Evolutionary conservation across 1,284 basidiomycete species (phyloP), one percentile per base, ranked within the genome.

Genomic region (Tilletia caries): DNA sequence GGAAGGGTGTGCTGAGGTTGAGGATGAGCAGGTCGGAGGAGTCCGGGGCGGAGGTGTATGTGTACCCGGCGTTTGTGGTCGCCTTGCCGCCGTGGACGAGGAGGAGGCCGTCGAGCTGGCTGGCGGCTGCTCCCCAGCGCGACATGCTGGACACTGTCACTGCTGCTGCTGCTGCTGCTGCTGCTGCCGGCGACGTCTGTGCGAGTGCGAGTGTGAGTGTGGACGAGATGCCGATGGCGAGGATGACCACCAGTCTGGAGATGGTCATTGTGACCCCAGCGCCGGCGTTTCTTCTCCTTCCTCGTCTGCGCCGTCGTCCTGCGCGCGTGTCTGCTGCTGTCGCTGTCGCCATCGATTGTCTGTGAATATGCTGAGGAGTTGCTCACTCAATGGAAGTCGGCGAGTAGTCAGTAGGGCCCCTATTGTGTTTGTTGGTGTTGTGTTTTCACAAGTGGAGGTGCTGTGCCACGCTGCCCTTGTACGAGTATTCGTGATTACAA

Each of bases 11-110:
- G 0, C 74, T 73, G 23, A 80, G 69, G 64, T 80, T 75, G 64
- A 80, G 73, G 1, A 69, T 41, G 60, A 75, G 73, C 66, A 79
- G 73, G 27, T 77, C 73, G 15, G 66, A 68, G 60, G 75, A 70
- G 66, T 67, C 73, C 2, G 76, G 78, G 1, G 74, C 79, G 3
- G 76, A 78, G 54, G 41, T 72, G 69, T 76, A 80, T 1, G 79
- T 78, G 66, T 72, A 79, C 15, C 75, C 76, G 18, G 73, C 73
- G 34, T 77, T 77, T n/a, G 62, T 69, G 29, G 69, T 10, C 1
- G 68, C 68, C 65, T 80, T 79, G 54, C 79, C 79, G 18, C 79
- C 79, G 54, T 80, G 78, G 4, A 80, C 71, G 50, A 80, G 66
- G 15, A 78, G 70, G 46, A 70, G 70, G 5, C 68, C 70, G 48